phyloP scores from a whole-genome alignment of 495 filamentous ascomycete species.

The Hyaloscypha finlandica region DNA sequence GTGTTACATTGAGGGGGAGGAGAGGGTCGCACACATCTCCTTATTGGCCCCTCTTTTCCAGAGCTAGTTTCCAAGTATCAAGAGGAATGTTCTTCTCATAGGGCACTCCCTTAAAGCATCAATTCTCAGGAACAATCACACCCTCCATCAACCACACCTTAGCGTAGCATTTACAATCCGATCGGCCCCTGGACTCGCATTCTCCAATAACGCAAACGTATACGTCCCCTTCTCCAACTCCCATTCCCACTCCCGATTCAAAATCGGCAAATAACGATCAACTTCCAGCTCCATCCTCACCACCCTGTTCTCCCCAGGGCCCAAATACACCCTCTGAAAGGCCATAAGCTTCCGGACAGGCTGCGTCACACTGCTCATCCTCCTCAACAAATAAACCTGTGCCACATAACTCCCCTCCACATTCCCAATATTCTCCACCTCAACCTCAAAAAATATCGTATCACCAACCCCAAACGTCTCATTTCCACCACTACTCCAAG shows the following conservation, averaged over 20 bases:
- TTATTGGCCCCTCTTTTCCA: too few relatives aligned
- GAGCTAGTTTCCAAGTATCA: too few relatives aligned
- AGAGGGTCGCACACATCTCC: too few relatives aligned
- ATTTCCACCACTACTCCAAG: slow-evolving; percentile 49
- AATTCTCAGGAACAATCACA: neutral
- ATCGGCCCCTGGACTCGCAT: slow-evolving; percentile 37
- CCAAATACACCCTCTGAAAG: slow-evolving; percentile 67
- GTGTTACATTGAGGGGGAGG: too few relatives aligned
- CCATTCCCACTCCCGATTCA: slow-evolving; percentile 34
- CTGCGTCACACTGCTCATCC: slow-evolving; percentile 46
- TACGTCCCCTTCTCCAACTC: slow-evolving; percentile 42
- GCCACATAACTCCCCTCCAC: slow-evolving; percentile 69
- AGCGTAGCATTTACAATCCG: slow-evolving; percentile 39
- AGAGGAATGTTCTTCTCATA: too few relatives aligned
- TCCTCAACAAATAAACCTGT: slow-evolving; percentile 62
- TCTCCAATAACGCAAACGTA: slow-evolving; percentile 43
- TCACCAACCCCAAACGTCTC: slow-evolving; percentile 4
- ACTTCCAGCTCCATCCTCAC: slow-evolving; percentile 37
- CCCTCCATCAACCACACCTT: slow-evolving; percentile 30
- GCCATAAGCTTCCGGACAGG: slow-evolving; percentile 71
- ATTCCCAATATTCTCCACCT: slow-evolving; percentile 71
- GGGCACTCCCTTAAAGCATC: too few relatives aligned
- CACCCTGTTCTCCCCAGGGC: slow-evolving; percentile 53
- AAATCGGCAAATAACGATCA: slow-evolving; percentile 41
- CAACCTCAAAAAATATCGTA: slow-evolving; percentile 48